Conservation (phyloP, 495 filamentous ascomycete species). For the Hyphodiscus hymeniophilus region DNA sequence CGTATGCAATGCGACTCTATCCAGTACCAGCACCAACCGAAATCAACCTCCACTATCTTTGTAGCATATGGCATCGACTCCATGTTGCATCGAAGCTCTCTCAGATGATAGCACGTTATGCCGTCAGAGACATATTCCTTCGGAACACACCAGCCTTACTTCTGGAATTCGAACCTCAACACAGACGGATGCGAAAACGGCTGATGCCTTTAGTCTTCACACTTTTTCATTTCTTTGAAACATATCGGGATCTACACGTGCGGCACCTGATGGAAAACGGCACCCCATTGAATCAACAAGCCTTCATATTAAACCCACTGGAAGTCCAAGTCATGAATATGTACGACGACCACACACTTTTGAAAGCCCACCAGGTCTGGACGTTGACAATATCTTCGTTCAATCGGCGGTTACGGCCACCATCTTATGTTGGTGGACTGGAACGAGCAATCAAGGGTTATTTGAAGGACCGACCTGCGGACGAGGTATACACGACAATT, state of each 20-base stretch:
- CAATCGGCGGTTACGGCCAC: slow-evolving; percentile 43
- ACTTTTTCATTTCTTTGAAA: slow-evolving; percentile 52
- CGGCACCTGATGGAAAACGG: slow-evolving; percentile 31
- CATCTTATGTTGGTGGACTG: slow-evolving; percentile 46
- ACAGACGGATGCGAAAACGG: slow-evolving; percentile 46
- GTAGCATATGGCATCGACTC: slow-evolving; percentile 49
- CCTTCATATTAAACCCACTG: slow-evolving; percentile 36
- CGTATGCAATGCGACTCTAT: slow-evolving; percentile 44
- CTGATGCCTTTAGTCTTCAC: slow-evolving; percentile 47
- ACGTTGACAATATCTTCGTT: slow-evolving; percentile 48
- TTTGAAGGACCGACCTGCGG: slow-evolving; percentile 42
- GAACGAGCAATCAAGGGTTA: slow-evolving; percentile 50
- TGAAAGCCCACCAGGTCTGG: slow-evolving; percentile 47
- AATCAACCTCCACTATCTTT: slow-evolving; percentile 46
- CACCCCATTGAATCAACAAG: slow-evolving; percentile 13
- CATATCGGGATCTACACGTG: slow-evolving; percentile 44
- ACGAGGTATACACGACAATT: slow-evolving; percentile 46
- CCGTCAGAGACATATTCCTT: slow-evolving; percentile 48
- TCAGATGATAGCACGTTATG: slow-evolving; percentile 43
- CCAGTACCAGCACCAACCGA: slow-evolving; percentile 32
- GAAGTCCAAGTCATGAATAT: slow-evolving; percentile 45
- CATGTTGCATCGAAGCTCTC: slow-evolving; percentile 48
- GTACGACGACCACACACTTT: slow-evolving; percentile 47
- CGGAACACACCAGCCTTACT: slow-evolving; percentile 39
- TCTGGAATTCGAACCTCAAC: slow-evolving; percentile 42